Evolutionary conservation across 2,329 filamentous ascomycete genomes (phyloP), one percentile per base, ranked within the genome.

Genomic region (Thermothelomyces thermophilus): DNA sequence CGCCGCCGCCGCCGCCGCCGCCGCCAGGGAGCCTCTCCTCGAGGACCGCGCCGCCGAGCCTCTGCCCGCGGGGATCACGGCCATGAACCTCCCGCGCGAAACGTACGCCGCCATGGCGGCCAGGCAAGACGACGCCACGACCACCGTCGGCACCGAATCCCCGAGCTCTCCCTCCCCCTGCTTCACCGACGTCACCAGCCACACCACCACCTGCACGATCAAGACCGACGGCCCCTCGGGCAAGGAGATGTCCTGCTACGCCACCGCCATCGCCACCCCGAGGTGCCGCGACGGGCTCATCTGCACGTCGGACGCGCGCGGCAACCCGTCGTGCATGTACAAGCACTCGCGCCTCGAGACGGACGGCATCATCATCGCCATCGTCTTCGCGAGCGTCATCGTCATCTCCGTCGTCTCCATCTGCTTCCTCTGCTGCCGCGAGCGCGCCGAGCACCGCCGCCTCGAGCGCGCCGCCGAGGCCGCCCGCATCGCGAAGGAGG

Each of bases 381-480:
- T 75, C 55, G 58, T 73, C 62, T 72, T 82, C 33, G 72, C 66
- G 49, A 54, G 63, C n/a, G 65, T 63, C 51, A 58, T 73, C 53
- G 62, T 65, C 55, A 37, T 67, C 45, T 64, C 68, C 56, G 53
- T 73, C 52, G 63, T 59, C 41, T 57, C 65, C 54, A 63, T 80
- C 49, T 70, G 72, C 60, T 73, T 73, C 68, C 66, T 73, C 56
- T 79, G 74, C 72, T 75, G 71, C 68, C 67, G 67, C 54, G 76
- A 80, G 57, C 67, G 71, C 57, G 64, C 63, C 62, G 56, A 68
- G 57, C 68, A 75, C 59, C 70, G 69, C 62, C 65, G 67, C 41
- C 63, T 70, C 30, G 64, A 63, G 47, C 71, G 70, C 51, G 70
- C 71, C 56, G 69, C 70, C 51, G 75, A 79, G 65, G 73, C 73